phyloP scores from a whole-genome alignment of 2,329 filamentous ascomycete genomes.

The Pseudocercospora vitis region DNA sequence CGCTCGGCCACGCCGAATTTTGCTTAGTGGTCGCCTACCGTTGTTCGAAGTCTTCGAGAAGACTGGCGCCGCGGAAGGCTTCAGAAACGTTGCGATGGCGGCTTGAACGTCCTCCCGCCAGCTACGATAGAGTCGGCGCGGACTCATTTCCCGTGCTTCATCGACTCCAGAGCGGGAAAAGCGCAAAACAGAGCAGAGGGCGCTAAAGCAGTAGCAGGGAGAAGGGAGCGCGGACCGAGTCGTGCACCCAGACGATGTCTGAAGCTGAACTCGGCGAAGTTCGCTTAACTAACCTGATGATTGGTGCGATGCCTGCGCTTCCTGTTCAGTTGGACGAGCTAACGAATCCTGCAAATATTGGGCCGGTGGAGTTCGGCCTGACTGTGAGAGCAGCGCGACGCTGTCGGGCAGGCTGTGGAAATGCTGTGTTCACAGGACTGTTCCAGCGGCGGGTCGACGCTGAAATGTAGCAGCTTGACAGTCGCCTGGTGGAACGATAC shows the following conservation, averaged over 20 bases:
- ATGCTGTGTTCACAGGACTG: slow-evolving; percentile 13
- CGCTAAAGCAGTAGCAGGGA: slow-evolving; percentile 18
- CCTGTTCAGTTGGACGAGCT: slow-evolving; percentile 17
- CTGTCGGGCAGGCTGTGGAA: background rate
- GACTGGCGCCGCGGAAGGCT: slow-evolving; percentile 5
- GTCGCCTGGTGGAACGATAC: slow-evolving; percentile 22
- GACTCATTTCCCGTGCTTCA: slow-evolving; percentile 13
- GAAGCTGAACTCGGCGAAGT: slow-evolving; percentile 11
- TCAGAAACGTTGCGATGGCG: slow-evolving; percentile 11
- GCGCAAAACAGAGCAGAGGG: slow-evolving; percentile 13
- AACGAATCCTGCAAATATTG: slow-evolving; percentile 27
- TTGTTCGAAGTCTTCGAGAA: background rate
- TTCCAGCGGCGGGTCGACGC: slow-evolving; percentile 11
- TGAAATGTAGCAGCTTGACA: slow-evolving; percentile 25
- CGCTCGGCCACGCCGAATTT: slow-evolving; percentile 21
- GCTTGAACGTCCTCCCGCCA: slow-evolving; percentile 13
- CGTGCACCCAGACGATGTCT: slow-evolving; percentile 20
- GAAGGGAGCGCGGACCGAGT: slow-evolving; percentile 25
- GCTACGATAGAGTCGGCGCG: slow-evolving; percentile 14
- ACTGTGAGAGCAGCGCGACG: slow-evolving; percentile 6
- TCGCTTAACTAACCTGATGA: slow-evolving; percentile 21
- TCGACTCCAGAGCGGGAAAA: slow-evolving; percentile 22
- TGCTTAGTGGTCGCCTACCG: slow-evolving; percentile 2
- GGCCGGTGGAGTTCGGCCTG: slow-evolving; percentile 15
- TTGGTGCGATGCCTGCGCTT: slow-evolving; percentile 18